Evolutionary conservation across 2,329 filamentous ascomycete genomes (phyloP), one percentile per base, ranked within the genome.

Genomic region (Colletotrichum destructivum): DNA sequence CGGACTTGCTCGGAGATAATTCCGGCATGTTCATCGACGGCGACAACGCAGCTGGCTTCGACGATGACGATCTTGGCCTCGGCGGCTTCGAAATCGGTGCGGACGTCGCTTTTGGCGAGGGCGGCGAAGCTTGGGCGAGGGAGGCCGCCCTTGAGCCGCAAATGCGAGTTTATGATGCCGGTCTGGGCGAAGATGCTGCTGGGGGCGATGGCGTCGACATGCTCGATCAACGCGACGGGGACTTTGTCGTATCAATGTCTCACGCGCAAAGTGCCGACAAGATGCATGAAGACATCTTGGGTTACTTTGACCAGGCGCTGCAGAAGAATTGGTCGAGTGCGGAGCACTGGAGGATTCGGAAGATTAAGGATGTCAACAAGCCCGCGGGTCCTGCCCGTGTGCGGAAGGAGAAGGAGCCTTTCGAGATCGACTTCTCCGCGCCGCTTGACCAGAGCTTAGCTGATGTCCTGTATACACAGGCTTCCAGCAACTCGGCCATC

Each of bases 271-370:
- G 56, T 18, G 87, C 88, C 62, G 94, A 94, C 77, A 87, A 87
- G 78, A 84, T 92, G 80, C 95, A 98, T 79, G 94, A 98, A 76
- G 96, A 98, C 77, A 98, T 99, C 69, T 88, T 99, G n/a, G 93
- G 94, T 78, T 99, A 98, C 84, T 99, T 99, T 79, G 96, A 99
- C 81, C 94, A 98, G 78, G 95, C 96, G 2, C 84, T 98, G 54
- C 94, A 96, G 80, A 98, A 98, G 88, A 98, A 98, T 78, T 99
- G 96, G 96, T 92, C 93, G 7, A 97, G 95, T 60, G 96, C 96
- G n/a, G 96, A 98, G 81, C 96, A 99, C 82, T 99, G 96, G 96
- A 92, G 96, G 75, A 98, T 99, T 79, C 90, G 94, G 74, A 94
- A 95, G 79, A 96, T 99, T 81, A 98, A 98, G 78, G 90, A 92